Conservation (phyloP, 148 eudicot genomes). For the Rhododendron henanense region DNA sequence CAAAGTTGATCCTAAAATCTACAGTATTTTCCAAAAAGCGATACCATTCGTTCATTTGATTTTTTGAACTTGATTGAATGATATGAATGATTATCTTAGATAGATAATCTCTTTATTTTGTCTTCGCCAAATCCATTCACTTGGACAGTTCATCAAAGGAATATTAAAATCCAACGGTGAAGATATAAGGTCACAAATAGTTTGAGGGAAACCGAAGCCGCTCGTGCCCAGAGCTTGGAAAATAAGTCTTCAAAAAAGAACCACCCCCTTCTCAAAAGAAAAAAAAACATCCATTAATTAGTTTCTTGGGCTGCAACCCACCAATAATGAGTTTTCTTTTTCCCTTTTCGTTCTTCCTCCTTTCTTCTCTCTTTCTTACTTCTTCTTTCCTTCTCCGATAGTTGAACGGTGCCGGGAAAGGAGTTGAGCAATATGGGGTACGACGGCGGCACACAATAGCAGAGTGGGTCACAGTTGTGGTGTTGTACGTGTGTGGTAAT, state of each 20-base stretch:
- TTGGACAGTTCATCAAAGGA: background rate
- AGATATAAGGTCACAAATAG: background rate
- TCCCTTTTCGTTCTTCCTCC: too few species aligned
- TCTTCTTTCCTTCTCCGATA: too few species aligned
- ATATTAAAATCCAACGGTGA: background rate
- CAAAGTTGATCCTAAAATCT: background rate
- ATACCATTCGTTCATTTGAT: too few species aligned
- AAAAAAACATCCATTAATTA: too few species aligned
- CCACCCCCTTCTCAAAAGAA: background rate
- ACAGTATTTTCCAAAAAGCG: background rate
- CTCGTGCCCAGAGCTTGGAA: background rate
- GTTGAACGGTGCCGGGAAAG: too few species aligned
- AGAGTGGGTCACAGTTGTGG: too few species aligned
- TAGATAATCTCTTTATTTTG: background rate
- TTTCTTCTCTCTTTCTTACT: too few species aligned
- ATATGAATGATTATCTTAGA: background rate
- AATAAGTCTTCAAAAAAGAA: background rate
- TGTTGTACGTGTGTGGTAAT: too few species aligned
- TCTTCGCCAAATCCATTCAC: background rate
- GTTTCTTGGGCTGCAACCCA: background rate
- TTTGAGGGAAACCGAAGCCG: background rate
- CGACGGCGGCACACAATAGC: too few species aligned
- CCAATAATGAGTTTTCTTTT: background rate
- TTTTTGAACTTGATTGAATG: too few species aligned
- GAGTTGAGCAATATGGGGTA: too few species aligned